phyloP scores from a whole-genome alignment of 2,329 filamentous ascomycete species.

The Orbilia ellipsospora region DNA sequence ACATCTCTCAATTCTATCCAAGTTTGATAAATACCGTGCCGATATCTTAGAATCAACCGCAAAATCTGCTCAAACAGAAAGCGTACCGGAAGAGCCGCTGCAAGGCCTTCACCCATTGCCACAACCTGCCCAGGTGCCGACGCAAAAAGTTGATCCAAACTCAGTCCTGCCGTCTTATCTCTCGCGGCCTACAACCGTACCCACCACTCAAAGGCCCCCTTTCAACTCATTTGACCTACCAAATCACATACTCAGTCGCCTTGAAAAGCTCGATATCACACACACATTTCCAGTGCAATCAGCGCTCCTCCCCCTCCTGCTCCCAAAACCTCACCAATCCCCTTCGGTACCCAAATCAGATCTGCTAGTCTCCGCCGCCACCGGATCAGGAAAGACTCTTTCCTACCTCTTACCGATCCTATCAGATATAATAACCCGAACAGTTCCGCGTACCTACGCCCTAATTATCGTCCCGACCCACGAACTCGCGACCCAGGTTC shows the following conservation, averaged over 20 bases:
- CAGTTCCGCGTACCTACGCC: conserved; percentile 76
- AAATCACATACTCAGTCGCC: conserved; percentile 57
- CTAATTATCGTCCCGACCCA: conserved; percentile 90
- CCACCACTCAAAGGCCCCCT: conserved; percentile 54
- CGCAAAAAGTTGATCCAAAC: conserved; percentile 52
- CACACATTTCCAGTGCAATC: conserved; percentile 83
- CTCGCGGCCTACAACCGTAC: conserved; percentile 56
- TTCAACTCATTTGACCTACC: conserved; percentile 56
- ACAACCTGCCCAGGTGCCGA: conserved; percentile 54
- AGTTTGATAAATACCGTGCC: conserved; percentile 51
- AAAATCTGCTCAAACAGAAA: conserved; percentile 6
- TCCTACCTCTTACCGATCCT: conserved; percentile 90
- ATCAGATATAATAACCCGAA: conserved; percentile 75
- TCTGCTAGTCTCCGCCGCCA: conserved; percentile 88
- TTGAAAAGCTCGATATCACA: conserved; percentile 76
- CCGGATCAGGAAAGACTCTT: conserved; percentile 94
- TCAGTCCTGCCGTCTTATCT: conserved; percentile 58
- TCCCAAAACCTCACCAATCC: conserved; percentile 63
- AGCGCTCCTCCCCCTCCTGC: conserved; percentile 80
- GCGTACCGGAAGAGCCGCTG: conserved; percentile 19
- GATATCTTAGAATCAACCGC: conserved; percentile 11
- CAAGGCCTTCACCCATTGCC: conserved; percentile 58
- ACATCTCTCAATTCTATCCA: conserved; percentile 53
- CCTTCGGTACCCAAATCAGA: conserved; percentile 71
- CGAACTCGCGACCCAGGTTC: conserved; percentile 87